Percentiles rank a stretch among this genome's conserved stretches.
Evolutionary conservation across 1,139 yeast genomes (phyloP).

Genomic region (Kodamaea sp.): DNA sequence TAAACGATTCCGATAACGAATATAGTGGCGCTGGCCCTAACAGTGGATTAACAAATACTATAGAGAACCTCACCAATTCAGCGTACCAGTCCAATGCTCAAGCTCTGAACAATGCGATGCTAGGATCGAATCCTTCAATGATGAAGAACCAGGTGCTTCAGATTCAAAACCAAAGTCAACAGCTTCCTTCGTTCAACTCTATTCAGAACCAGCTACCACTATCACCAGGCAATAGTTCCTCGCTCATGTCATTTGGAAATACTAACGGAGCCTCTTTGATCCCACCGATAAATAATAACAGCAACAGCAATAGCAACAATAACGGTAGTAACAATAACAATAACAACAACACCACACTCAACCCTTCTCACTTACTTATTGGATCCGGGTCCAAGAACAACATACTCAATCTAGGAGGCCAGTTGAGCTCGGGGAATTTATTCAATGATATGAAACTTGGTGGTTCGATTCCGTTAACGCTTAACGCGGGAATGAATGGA

Average conservation of each 20-base stretch:
- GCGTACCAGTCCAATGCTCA: constrained; percentile 16
- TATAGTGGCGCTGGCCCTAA: constrained; percentile 15
- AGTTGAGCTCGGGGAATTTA: constrained; percentile 1
- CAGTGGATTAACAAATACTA: constrained; percentile 8
- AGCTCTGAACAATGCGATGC: constrained; percentile 6
- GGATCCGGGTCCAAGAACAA: constrained; percentile 9
- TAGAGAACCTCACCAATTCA: constrained; percentile 19
- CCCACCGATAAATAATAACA: constrained; percentile 10
- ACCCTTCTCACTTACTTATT: constrained; percentile 14
- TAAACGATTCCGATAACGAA: constrained; percentile 36
- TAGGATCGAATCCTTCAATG: background rate
- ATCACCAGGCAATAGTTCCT: constrained; percentile 9
- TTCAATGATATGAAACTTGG: constrained; percentile 6
- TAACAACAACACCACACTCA: constrained; percentile 9
- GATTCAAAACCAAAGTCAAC: constrained; percentile 34
- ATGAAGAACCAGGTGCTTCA: constrained; percentile 21
- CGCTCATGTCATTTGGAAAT: constrained; percentile 2
- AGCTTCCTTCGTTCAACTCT: constrained; percentile 39
- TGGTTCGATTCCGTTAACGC: constrained; percentile 1
- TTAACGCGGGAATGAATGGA: constrained; percentile 1
- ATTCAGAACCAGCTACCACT: constrained; percentile 36
- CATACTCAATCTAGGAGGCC: constrained; percentile 4
- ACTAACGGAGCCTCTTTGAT: constrained; percentile 6
- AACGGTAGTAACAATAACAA: background rate
- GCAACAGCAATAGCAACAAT: background rate